Conservation (phyloP, 78 protist genomes). For the Abeoforma whisleri region DNA sequence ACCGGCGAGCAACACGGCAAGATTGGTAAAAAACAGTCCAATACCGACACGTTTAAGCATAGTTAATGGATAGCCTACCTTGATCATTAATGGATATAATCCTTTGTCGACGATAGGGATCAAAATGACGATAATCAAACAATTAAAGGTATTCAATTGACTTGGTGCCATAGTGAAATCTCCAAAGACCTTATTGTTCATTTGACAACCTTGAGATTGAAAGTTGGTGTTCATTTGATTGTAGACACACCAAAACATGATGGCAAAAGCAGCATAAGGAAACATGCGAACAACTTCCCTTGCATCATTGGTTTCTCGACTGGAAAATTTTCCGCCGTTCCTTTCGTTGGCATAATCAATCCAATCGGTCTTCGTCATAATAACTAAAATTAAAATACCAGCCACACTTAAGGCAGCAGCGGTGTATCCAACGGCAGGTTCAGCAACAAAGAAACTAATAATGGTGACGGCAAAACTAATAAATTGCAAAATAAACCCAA, state of each 20-base stretch:
- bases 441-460: background rate
- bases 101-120: constrained; percentile 18
- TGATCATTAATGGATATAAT: background rate
- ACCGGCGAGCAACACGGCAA: background rate
- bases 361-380: background rate
- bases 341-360: background rate
- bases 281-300: background rate
- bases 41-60: too few species aligned
- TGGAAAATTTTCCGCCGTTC: background rate
- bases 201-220: constrained; percentile 18
- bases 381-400: background rate
- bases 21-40: too few species aligned
- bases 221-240: too few species aligned
- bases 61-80: too few species aligned
- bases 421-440: background rate
- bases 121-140: constrained; percentile 9
- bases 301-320: background rate
- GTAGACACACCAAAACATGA: background rate
- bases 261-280: constrained; percentile 2
- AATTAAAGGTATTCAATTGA: constrained; percentile 26
- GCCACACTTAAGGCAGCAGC: background rate
- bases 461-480: background rate
- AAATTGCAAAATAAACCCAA: background rate
- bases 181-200: too few species aligned
- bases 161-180: background rate